Conservation (phyloP, 192 early-diverging fungal genomes). For the Backusella luteola region DNA sequence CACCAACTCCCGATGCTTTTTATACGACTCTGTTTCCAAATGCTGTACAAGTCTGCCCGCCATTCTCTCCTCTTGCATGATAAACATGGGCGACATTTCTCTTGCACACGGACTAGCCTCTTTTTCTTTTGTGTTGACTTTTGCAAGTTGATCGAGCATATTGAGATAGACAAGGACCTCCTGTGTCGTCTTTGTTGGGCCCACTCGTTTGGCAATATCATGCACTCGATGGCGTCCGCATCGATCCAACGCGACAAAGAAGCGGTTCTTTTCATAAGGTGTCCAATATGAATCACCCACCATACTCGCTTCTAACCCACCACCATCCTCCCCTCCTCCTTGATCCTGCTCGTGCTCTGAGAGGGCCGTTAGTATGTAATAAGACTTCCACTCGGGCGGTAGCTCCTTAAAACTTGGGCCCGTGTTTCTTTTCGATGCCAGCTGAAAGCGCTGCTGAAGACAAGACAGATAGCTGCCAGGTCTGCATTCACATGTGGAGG, state of each 20-base stretch:
- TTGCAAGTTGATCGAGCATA: neutral
- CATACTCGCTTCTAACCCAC: neutral
- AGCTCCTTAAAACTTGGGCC: neutral
- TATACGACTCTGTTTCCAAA: neutral
- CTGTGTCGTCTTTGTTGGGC: conserved; percentile 12
- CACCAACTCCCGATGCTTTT: neutral
- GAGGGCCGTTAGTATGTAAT: neutral
- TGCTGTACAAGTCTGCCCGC: neutral
- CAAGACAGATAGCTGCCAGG: neutral
- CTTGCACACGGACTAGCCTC: neutral
- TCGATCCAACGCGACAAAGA: conserved; percentile 19
- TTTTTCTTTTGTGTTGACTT: neutral
- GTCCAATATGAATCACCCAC: conserved; percentile 16
- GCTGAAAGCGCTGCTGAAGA: neutral
- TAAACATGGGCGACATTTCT: neutral
- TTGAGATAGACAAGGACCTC: conserved; percentile 12
- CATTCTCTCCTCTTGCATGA: neutral
- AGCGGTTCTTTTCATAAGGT: conserved; percentile 3
- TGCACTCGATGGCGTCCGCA: neutral
- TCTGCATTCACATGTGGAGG: neutral
- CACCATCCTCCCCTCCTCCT: neutral
- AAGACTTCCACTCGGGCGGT: neutral
- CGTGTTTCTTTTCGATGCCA: neutral
- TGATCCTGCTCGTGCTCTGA: conserved; percentile 4
- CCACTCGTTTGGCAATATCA: conserved; percentile 14